Percentiles rank a stretch among this genome's conserved stretches.
Conservation (phyloP, 371 early-diverging fungal genomes). For the Rhizopus arrhizus region DNA sequence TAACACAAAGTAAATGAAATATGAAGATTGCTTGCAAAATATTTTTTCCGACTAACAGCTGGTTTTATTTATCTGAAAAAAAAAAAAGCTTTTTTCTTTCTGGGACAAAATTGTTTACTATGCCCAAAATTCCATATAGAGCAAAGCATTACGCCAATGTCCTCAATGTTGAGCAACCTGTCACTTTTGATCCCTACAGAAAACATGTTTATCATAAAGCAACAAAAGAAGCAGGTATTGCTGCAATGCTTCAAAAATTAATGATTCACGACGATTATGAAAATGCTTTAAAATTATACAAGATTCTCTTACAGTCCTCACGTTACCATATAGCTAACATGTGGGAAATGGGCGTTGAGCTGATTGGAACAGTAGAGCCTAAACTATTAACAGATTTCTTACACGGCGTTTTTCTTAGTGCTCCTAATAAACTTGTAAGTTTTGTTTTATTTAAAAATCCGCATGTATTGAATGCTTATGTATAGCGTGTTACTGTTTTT, state of each 20-base stretch:
- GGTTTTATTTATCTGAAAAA: too few relatives aligned
- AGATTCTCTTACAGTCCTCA: not conserved
- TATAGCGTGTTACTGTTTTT: not conserved
- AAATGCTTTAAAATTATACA: constrained; percentile 5
- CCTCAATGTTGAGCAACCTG: too few relatives aligned
- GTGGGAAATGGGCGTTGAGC: not conserved
- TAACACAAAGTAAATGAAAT: too few relatives aligned
- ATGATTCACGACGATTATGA: not conserved
- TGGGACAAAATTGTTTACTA: too few relatives aligned
- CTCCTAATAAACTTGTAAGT: not conserved
- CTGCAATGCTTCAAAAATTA: not conserved
- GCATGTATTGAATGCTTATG: not conserved
- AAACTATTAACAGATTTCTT: not conserved
- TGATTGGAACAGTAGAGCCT: not conserved
- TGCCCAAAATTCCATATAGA: too few relatives aligned
- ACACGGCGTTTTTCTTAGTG: not conserved
- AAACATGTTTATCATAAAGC: too few relatives aligned
- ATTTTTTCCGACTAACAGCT: too few relatives aligned
- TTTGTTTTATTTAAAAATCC: not conserved
- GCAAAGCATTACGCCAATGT: too few relatives aligned
- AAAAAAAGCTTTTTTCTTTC: too few relatives aligned
- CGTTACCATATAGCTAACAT: not conserved
- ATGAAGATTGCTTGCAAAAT: too few relatives aligned
- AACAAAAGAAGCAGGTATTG: not conserved
- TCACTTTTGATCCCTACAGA: too few relatives aligned